Evolutionary conservation across 2,329 filamentous ascomycete species (phyloP).

Genomic region (Metarhizium sp.): DNA sequence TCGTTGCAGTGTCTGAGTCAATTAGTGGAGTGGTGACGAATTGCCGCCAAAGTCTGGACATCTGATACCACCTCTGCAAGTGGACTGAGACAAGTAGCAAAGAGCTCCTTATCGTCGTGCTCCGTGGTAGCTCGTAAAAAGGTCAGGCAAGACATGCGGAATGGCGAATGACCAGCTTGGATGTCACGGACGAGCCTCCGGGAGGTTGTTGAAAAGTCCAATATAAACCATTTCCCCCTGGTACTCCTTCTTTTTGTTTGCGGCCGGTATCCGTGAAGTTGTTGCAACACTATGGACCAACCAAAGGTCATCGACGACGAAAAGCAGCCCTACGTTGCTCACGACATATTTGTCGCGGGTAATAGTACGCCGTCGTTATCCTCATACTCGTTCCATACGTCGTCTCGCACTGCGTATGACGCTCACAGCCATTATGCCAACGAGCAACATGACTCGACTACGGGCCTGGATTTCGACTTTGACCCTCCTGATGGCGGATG

Average conservation of each 20-base stretch:
- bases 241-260: not conserved
- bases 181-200: not conserved
- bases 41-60: not conserved
- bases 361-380: not conserved
- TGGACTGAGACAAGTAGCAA: not conserved
- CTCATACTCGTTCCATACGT: not conserved
- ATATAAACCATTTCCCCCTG: not conserved
- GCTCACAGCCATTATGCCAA: not conserved
- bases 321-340: not conserved
- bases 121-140: not conserved
- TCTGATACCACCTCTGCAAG: not conserved
- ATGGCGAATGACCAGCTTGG: not conserved
- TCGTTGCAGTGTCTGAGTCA: not conserved
- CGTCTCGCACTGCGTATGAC: not conserved
- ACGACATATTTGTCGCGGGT: not conserved
- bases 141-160: not conserved
- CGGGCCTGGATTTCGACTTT: not conserved
- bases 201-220: not conserved
- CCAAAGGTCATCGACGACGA: not conserved
- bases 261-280: not conserved
- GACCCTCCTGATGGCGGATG: constrained; percentile 33
- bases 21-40: not conserved
- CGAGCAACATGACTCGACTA: not conserved
- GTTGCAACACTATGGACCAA: not conserved
- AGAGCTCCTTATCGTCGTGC: not conserved